Conservation (phyloP, 129 eudicot species). For the Flaveria bidentis region DNA sequence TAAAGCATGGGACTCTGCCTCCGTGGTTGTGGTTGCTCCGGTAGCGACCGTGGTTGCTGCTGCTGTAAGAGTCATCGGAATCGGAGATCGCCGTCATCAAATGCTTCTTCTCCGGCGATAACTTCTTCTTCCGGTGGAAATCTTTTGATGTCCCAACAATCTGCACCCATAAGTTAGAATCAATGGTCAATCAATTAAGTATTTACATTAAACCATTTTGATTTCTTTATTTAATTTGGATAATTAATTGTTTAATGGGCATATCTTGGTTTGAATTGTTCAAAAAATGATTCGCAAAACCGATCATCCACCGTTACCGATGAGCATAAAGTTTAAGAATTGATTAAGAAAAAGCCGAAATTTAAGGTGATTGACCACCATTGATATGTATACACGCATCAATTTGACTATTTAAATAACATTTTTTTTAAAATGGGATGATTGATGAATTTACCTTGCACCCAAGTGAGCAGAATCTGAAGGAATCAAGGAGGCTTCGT, state of each 20-base stretch:
- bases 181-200: background rate
- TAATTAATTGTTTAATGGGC: background rate
- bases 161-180: conserved; percentile 35
- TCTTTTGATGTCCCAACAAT: conserved; percentile 68
- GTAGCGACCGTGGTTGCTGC: conserved; percentile 55
- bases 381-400: conserved; percentile 3
- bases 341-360: background rate
- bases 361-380: background rate
- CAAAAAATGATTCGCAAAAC: background rate
- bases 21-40: conserved; percentile 23
- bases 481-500: conserved; percentile 82
- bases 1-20: conserved; percentile 43
- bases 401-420: background rate
- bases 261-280: background rate
- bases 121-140: conserved; percentile 46
- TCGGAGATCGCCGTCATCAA: conserved; percentile 43
- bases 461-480: conserved; percentile 90
- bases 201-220: background rate
- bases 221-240: background rate
- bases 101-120: conserved; percentile 49
- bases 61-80: conserved; percentile 73
- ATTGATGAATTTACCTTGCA: conserved; percentile 61
- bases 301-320: too few relatives aligned
- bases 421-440: background rate
- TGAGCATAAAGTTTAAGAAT: background rate